Conservation (phyloP, 2,329 filamentous ascomycete genomes). For the Cercospora janseana region DNA sequence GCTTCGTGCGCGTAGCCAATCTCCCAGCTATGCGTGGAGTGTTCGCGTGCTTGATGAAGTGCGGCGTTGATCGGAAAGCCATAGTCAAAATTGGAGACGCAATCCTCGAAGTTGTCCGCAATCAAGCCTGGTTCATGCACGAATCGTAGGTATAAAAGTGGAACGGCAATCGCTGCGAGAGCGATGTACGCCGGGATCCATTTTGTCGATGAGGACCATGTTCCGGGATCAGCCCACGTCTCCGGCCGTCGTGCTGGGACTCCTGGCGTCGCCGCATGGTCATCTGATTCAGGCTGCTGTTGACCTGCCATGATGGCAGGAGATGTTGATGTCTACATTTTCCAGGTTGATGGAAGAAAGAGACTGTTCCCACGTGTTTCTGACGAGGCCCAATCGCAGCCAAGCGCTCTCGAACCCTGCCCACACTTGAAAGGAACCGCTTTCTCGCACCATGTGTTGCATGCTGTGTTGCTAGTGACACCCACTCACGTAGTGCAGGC, state of each 20-base stretch:
- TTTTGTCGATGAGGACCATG: conserved; percentile 26
- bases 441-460: no score
- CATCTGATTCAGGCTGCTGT: neutral
- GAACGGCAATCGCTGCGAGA: conserved; percentile 19
- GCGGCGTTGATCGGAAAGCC: conserved; percentile 31
- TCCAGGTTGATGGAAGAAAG: neutral
- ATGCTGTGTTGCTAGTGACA: no score
- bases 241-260: conserved; percentile 7
- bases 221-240: conserved; percentile 27
- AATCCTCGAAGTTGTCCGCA: conserved; percentile 24
- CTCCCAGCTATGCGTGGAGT: conserved; percentile 45
- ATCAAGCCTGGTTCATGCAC: conserved; percentile 22
- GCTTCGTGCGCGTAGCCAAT: conserved; percentile 45
- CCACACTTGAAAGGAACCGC: no score
- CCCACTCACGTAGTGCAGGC: no score
- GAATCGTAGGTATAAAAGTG: conserved; percentile 24
- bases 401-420: neutral
- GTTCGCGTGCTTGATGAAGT: conserved; percentile 31
- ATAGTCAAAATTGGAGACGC: conserved; percentile 31
- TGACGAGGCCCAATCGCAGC: neutral
- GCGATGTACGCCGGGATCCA: conserved; percentile 22
- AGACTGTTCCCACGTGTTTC: neutral
- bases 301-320: conserved; percentile 6
- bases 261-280: neutral
- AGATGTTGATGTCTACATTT: neutral